Evolutionary conservation across 805 yeast genomes (phyloP).

Genomic region (Groenewaldozyma salmanticensis): DNA sequence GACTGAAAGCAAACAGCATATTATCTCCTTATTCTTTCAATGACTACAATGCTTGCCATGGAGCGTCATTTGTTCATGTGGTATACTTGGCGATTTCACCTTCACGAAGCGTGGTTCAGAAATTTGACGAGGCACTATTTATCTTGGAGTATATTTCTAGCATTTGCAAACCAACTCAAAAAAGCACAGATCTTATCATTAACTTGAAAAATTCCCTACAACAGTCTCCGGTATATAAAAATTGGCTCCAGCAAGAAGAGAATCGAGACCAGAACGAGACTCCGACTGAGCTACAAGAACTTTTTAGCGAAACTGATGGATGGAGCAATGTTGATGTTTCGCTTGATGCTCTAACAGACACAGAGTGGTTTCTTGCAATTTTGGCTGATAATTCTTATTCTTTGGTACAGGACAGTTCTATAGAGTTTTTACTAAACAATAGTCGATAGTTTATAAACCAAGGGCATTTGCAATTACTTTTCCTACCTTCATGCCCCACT

Average conservation of each 20-base stretch:
- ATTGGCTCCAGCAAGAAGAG: neutral
- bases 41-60: slow-evolving; percentile 3
- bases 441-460: neutral
- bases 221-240: neutral
- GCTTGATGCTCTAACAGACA: neutral
- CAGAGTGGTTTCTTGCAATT: slow-evolving; percentile 3
- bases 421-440: neutral
- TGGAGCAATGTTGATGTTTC: neutral
- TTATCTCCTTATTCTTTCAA: neutral
- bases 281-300: neutral
- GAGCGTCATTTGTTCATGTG: neutral
- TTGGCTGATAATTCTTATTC: slow-evolving; percentile 3
- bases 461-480: slow-evolving; percentile 1
- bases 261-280: neutral
- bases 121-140: neutral
- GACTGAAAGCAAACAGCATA: neutral
- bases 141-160: neutral
- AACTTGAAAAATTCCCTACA: neutral
- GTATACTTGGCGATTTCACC: slow-evolving; percentile 1
- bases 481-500: slow-evolving; percentile 3
- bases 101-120: neutral
- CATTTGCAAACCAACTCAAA: neutral
- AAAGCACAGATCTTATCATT: neutral
- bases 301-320: neutral
- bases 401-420: slow-evolving; percentile 2